Evolutionary conservation across 129 eudicot species (phyloP), one percentile per base, ranked within the genome.

Genomic region (Gnaphalium uliginosum): DNA sequence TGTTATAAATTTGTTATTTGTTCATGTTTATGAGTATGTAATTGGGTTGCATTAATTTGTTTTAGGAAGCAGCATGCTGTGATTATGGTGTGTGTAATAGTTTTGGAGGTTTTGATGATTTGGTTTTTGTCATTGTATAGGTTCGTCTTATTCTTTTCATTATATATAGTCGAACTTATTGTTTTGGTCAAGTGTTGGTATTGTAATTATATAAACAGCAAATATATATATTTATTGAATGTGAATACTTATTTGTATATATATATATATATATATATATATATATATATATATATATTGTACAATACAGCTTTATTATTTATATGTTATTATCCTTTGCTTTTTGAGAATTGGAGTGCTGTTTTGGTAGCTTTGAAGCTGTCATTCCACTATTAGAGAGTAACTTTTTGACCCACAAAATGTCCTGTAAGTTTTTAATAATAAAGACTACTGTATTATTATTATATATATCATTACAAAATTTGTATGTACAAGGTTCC

Each of bases 41-140:
- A 53, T 15, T 72, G 83, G 78, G 73, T 46, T 46, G 53, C 18
- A 46, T 79, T 74, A 73, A 57, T 79, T 56, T 73, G 79, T 79
- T 73, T 23, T 79, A 79, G 79, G 70, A 66, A 76, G 80, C 10
- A n/a, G 78, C 78, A 73, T 73, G 33, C 79, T 73, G 22, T 79
- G 13, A 27, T 79, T 72, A 43, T 43, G 70, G 83, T 79, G 83
- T 79, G 79, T 79, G 54, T 79, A 27, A 79, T 79, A 79, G 75
- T 79, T n/a, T n/a, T 66, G 75, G 54, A 68, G 69, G 21, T 73
- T 73, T 73, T 79, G 70, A 22, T 79, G 70, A 29, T 37, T 64
- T 79, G 37, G 39, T 59, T 29, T 79, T 73, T n/a, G 41, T 21
- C 43, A 30, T 25, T 79, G 83, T 79, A 79, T 79, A 73, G 83